A percentile compares a stretch with the other conserved stretches of the same genome.
Conservation (phyloP, 2,329 filamentous ascomycete genomes). For the Berkeleyomyces basicola region DNA sequence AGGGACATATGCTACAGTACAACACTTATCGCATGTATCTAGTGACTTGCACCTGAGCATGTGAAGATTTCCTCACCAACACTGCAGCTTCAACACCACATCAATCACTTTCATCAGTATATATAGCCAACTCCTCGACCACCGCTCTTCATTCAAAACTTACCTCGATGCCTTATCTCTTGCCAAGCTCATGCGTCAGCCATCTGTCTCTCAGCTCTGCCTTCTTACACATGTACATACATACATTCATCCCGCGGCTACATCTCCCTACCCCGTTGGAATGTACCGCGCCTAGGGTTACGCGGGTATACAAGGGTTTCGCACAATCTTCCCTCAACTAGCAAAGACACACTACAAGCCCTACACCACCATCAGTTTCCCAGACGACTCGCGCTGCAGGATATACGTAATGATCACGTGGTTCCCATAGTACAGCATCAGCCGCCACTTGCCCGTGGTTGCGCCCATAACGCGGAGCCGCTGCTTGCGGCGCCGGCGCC, state of each 20-base stretch:
- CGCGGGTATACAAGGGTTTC: too few species aligned
- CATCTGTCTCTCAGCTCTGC: neutral
- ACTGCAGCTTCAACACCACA: too few species aligned
- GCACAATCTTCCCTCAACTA: too few species aligned
- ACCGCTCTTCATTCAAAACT: too few species aligned
- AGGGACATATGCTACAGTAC: too few species aligned
- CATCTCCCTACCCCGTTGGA: too few species aligned
- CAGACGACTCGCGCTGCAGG: conserved; percentile 29
- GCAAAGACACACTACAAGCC: neutral
- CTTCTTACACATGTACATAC: neutral
- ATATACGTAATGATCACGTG: conserved; percentile 56
- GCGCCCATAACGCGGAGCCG: neutral
- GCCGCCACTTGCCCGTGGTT: conserved; percentile 37
- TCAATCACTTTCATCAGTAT: too few species aligned
- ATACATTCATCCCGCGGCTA: neutral
- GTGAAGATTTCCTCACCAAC: too few species aligned
- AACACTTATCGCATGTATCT: too few species aligned
- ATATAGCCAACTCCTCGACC: too few species aligned
- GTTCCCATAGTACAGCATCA: conserved; percentile 58
- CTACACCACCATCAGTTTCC: conserved; percentile 8
- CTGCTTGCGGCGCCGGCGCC: neutral
- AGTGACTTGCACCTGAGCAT: too few species aligned
- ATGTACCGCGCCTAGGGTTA: too few species aligned
- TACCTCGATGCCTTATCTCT: neutral
- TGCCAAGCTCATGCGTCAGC: neutral